These are phyloP conservation scores for Picea sitchensis DNA, from an alignment of 75 land plant genomes.

Conservation along the genomic window DNA sequence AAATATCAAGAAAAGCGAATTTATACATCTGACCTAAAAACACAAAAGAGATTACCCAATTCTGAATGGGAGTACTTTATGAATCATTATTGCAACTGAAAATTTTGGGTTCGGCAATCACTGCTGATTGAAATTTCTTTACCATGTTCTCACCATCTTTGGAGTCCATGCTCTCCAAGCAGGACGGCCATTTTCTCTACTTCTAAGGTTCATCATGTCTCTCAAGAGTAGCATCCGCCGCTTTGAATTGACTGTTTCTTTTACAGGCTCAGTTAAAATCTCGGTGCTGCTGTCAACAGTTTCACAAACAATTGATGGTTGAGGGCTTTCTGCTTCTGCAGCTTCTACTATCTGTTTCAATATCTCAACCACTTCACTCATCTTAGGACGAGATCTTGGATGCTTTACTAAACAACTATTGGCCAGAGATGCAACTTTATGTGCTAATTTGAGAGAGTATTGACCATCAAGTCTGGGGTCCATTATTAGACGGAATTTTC, in stretches of 20 bases:
- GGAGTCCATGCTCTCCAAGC: constrained; percentile 32
- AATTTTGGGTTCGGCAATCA: neutral
- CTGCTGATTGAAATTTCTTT: constrained; percentile 9
- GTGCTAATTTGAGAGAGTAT: constrained; percentile 43
- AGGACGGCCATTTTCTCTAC: constrained; percentile 21
- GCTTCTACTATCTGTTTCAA: constrained; percentile 34
- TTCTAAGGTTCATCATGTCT: constrained; percentile 18
- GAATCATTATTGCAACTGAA: neutral
- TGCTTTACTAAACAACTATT: constrained; percentile 51
- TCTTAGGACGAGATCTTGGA: constrained; percentile 59
- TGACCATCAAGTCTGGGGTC: constrained; percentile 71
- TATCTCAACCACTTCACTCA: constrained; percentile 70
- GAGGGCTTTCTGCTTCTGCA: constrained; percentile 19
- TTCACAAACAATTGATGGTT: neutral
- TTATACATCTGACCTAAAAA: neutral
- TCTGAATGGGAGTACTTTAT: neutral
- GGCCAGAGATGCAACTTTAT: constrained; percentile 61
- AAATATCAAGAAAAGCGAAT: constrained; percentile 4
- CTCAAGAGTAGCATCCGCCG: constrained; percentile 12
- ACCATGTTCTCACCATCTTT: constrained; percentile 30
- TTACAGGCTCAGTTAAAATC: constrained; percentile 12
- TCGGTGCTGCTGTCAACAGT: neutral
- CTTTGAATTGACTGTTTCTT: constrained; percentile 16
- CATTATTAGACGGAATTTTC: constrained; percentile 48
- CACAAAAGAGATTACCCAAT: neutral